Evolutionary conservation across 768 basidiomycete species (phyloP).

Genomic region (Boletellus sp.): DNA sequence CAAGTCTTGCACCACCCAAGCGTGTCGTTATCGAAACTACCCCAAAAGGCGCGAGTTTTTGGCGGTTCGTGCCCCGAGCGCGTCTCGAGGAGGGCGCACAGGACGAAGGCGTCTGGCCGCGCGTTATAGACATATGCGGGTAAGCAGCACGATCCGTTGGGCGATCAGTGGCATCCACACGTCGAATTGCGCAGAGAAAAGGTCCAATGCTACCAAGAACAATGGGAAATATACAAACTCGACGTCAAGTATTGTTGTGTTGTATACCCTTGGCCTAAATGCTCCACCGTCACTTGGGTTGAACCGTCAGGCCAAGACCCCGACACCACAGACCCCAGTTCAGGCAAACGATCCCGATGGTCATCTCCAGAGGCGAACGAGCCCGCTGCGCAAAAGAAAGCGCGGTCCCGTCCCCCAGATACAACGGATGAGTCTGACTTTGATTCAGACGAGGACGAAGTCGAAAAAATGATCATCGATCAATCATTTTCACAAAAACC

Average conservation of each 20-base stretch:
- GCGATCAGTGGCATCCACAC: conserved; percentile 7
- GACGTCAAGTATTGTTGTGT: conserved; percentile 70
- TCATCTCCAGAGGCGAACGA: conserved; percentile 23
- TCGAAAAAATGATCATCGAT: conserved; percentile 51
- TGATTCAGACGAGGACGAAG: conserved; percentile 43
- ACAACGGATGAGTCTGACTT: conserved; percentile 21
- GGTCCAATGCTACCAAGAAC: conserved; percentile 60
- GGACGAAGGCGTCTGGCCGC: conserved; percentile 72
- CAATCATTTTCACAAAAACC: conserved; percentile 20
- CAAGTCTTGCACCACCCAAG: conserved; percentile 54
- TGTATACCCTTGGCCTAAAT: conserved; percentile 43
- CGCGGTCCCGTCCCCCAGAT: conserved; percentile 21
- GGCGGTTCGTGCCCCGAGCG: conserved; percentile 79
- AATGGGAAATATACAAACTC: conserved; percentile 85
- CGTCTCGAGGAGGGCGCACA: conserved; percentile 50
- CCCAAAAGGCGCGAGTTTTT: conserved; percentile 51
- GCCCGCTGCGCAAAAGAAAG: conserved; percentile 22
- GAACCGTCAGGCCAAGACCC: conserved; percentile 10
- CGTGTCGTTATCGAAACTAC: conserved; percentile 72
- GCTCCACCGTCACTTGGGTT: conserved; percentile 21
- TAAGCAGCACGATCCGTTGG: conserved; percentile 33
- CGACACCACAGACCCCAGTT: conserved; percentile 6
- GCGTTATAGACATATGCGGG: conserved; percentile 67
- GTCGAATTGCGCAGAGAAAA: conserved; percentile 37
- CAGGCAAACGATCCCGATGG: conserved; percentile 28